Conservation (phyloP, 257 asterid genomes). For the Scutellaria baicalensis region DNA sequence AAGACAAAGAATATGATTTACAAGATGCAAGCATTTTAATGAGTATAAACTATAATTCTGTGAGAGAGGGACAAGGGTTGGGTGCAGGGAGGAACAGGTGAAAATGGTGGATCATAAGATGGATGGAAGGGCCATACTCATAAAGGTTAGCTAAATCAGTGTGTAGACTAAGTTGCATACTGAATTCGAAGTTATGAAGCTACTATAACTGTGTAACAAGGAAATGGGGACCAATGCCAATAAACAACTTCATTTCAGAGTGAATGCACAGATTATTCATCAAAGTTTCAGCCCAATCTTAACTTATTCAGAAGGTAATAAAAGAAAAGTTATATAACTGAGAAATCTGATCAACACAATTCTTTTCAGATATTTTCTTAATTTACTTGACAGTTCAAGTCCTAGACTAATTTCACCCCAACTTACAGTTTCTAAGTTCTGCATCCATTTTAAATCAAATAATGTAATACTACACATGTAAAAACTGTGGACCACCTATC, state of each 20-base stretch:
- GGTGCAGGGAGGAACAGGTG: background rate
- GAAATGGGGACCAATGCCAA: background rate
- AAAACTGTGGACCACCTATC: background rate
- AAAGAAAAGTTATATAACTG: background rate
- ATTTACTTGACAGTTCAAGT: background rate
- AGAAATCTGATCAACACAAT: background rate
- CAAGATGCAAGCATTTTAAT: background rate
- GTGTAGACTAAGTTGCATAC: background rate
- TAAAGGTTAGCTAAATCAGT: background rate
- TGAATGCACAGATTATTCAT: background rate
- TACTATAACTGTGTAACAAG: background rate
- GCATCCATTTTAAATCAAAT: background rate
- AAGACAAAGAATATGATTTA: conserved; percentile 5
- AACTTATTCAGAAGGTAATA: background rate
- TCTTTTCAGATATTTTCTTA: background rate
- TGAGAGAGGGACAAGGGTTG: background rate
- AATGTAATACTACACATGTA: background rate
- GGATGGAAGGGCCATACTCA: background rate
- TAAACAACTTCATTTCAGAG: background rate
- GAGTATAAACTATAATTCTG: background rate
- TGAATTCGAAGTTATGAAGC: background rate
- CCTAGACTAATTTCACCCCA: background rate
- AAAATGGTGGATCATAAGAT: background rate
- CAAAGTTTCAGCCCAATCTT: background rate
- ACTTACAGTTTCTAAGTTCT: background rate